Evolutionary conservation across 805 yeast genomes (phyloP), one percentile per base, ranked within the genome.

Genomic region (Clavispora phyllophila): DNA sequence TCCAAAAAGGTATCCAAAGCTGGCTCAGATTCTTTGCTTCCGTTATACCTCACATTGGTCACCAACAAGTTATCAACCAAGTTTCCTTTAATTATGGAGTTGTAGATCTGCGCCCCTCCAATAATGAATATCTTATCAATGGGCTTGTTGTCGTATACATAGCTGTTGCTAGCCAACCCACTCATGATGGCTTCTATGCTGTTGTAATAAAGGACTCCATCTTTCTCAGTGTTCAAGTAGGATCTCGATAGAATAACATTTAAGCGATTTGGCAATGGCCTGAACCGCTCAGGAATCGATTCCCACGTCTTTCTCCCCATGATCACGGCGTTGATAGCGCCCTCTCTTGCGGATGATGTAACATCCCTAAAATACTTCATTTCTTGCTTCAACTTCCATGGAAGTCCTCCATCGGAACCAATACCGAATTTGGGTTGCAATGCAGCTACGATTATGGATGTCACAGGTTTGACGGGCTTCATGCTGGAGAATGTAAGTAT

Each of bases 281-380:
- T 71, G 65, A 88, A 93, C 58, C 75, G 81, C 1, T 63, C 47
- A 0, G 99, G 98, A 25, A 93, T 90, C 7, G 96, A 86, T 25
- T 89, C 93, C 96, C 97, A 93, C 2, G 98, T 91, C 57, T 82
- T 85, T 45, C 97, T 75, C 12, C 99, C 99, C 99, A 93, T 93
- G 3, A 93, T 73, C 12, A 93, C 98, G 0, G 87, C 95, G 58
- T 88, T 87, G 23, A 58, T 47, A 65, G 59, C 18, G 66, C 57
- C 62, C 3, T 58, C 59, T 2, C 48, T 42, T 22, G 71, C 61
- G 8, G 50, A 51, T 3, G 81, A 63, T 0, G 99, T 93, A 13
- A 87, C 82, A 44, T 79, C 77, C 47, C 78, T 75, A 68, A 93
- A 93, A 58, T 81, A 93, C 57, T 80, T 79, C 84, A 93, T 87